Evolutionary conservation across 495 filamentous ascomycete genomes (phyloP), one percentile per base, ranked within the genome.

Genomic region (Penicillium desertorum): DNA sequence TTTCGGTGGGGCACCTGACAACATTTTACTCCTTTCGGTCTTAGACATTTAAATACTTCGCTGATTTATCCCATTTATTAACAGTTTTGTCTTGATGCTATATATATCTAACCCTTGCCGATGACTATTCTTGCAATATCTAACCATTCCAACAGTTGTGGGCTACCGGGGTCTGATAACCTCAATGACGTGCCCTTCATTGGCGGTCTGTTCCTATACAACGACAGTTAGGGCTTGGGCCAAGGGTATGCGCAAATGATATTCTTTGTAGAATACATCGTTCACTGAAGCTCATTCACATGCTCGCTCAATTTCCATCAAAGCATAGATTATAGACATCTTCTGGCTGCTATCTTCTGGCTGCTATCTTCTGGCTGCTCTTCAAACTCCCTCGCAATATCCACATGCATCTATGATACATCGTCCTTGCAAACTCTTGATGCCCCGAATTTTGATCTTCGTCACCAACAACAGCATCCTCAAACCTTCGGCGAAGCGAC

Each of bases 1-100:
- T 62, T 62, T 58, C 61, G 61, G 66, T 61, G 60, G 61, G 53
- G 61, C 66, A 69, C 63, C 63, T 69, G 66, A 69, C 66, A 50
- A 54, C 52, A 43, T 54, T 47, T 55, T 55, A 55, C 43, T 55
- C 32, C 20, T 47, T 46, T 41, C 29, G 53, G 42, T 19, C 22
- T 54, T 6, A 22, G 23, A 46, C 10, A 6, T n/a, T 19, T 23
- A 17, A 14, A 41, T 52, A 17, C 36, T 36, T 48, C 25, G 22
- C 14, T 4, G 9, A 7, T 5, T 46, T 29, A 3, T 46, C 1
- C 17, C 1, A 37, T 37, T 37, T 16, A 37, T 6, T 1, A 7
- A 37, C 14, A 2, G 5, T 14, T 25, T 25, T 4, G 5, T 6
- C 5, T 25, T 25, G 23, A 25, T 25, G 5, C 23, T 17, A 17